A percentile compares a stretch with the other conserved stretches of the same genome.
Evolutionary conservation across 2,329 filamentous ascomycete genomes (phyloP).

Genomic region (Aspergillus ustus): DNA sequence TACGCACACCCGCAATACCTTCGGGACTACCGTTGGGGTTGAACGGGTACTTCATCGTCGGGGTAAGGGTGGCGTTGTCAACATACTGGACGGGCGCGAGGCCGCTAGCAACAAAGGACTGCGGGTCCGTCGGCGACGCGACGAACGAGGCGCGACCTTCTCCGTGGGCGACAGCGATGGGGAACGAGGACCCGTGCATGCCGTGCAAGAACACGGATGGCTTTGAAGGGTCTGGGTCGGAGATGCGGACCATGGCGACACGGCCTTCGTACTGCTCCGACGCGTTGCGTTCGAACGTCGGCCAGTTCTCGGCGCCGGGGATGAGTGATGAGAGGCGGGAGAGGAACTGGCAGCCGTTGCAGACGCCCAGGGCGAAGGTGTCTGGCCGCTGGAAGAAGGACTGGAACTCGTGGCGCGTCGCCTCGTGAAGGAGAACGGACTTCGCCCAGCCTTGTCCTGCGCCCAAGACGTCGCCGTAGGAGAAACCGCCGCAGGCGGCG

Average conservation of each 20-base stretch:
- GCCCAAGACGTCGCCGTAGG: constrained; percentile 87
- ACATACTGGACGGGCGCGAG: constrained; percentile 82
- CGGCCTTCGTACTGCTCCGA: constrained; percentile 90
- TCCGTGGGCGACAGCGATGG: constrained; percentile 87
- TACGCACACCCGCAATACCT: constrained; percentile 80
- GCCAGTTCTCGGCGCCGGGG: constrained; percentile 81
- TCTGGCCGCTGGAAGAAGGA: constrained; percentile 84
- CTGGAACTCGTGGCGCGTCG: constrained; percentile 77
- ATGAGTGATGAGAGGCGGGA: constrained; percentile 81
- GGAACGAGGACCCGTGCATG: constrained; percentile 80
- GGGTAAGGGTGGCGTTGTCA: constrained; percentile 72
- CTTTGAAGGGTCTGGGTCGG: constrained; percentile 59
- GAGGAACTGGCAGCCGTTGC: constrained; percentile 97
- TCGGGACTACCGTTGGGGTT: constrained; percentile 86
- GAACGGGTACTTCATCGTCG: constrained; percentile 82
- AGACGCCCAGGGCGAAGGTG: constrained; percentile 91
- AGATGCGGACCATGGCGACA: constrained; percentile 81
- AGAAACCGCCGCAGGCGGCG: constrained; percentile 96
- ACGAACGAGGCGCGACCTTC: constrained; percentile 81
- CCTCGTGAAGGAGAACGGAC: constrained; percentile 81
- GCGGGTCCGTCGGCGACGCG: constrained; percentile 50
- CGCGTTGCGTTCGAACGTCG: constrained; percentile 81
- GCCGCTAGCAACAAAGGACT: constrained; percentile 64
- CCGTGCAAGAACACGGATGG: constrained; percentile 87
- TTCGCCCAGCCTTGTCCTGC: constrained; percentile 98